Conservation (phyloP, 2,329 filamentous ascomycete genomes). For the Rutstroemia sp. region DNA sequence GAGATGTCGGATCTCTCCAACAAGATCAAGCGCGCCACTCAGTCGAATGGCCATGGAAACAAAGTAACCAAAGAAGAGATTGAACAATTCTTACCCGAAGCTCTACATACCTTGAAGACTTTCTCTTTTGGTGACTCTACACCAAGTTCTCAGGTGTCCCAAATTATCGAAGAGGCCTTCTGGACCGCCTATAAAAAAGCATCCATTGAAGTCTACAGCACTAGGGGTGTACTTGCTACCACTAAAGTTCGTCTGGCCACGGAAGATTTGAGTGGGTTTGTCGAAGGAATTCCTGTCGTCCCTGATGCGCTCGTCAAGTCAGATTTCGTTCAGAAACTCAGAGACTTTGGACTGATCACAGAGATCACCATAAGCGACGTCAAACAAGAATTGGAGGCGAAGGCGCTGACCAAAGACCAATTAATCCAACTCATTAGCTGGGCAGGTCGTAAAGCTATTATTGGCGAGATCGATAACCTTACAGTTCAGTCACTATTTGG, state of each 20-base stretch:
- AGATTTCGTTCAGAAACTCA: slow-evolving; percentile 73
- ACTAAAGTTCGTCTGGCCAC: slow-evolving; percentile 71
- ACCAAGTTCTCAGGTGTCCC: slow-evolving; percentile 73
- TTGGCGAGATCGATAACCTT: slow-evolving; percentile 62
- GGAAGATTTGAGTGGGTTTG: slow-evolving; percentile 61
- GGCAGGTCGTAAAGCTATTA: slow-evolving; percentile 64
- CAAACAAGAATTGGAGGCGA: slow-evolving; percentile 71
- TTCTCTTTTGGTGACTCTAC: slow-evolving; percentile 89
- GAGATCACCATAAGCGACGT: slow-evolving; percentile 85
- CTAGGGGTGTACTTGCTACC: slow-evolving; percentile 77
- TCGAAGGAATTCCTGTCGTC: slow-evolving; percentile 81
- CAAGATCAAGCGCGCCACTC: slow-evolving; percentile 44
- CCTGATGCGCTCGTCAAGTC: slow-evolving; percentile 66
- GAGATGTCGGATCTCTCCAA: slow-evolving; percentile 73
- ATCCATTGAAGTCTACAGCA: slow-evolving; percentile 82
- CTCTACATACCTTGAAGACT: slow-evolving; percentile 75
- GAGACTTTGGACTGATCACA: slow-evolving; percentile 78
- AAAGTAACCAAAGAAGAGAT: slow-evolving; percentile 58
- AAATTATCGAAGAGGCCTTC: slow-evolving; percentile 89
- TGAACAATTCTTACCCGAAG: slow-evolving; percentile 63
- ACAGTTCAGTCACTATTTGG: slow-evolving; percentile 66
- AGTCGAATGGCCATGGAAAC: slow-evolving; percentile 35
- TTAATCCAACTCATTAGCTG: slow-evolving; percentile 78
- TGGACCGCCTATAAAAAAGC: slow-evolving; percentile 85
- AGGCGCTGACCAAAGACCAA: slow-evolving; percentile 72